These are phyloP conservation scores for Kwoniella bestiolae DNA, from an alignment of 768 basidiomycete species.

Conservation along the genomic window DNA sequence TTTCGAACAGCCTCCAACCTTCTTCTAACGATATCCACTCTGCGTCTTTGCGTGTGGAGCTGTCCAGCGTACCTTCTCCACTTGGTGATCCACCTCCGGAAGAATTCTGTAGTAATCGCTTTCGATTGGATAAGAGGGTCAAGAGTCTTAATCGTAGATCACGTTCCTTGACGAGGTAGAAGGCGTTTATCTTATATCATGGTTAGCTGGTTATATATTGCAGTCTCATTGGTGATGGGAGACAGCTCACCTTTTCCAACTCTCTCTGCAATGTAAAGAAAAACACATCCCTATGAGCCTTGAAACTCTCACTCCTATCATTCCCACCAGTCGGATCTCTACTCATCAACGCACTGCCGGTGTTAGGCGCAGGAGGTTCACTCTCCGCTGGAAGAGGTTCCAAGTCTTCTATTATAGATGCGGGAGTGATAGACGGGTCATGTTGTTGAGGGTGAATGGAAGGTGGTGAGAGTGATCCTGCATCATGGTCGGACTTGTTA, in stretches of 20 bases:
- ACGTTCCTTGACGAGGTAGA: conserved; percentile 96
- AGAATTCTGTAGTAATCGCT: conserved; percentile 64
- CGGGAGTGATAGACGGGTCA: background rate
- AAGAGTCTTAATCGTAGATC: conserved; percentile 89
- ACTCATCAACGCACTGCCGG: conserved; percentile 24
- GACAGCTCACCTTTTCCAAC: conserved; percentile 81
- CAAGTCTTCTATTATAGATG: conserved; percentile 33
- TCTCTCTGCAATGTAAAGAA: conserved; percentile 99
- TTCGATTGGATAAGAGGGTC: conserved; percentile 88
- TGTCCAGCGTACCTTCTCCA: conserved; percentile 16
- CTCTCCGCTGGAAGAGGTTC: conserved; percentile 52
- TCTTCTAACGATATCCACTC: conserved; percentile 97
- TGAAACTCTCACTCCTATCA: conserved; percentile 80
- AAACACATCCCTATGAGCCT: conserved; percentile 94
- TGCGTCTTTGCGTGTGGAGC: conserved; percentile 62
- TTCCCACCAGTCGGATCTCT: conserved; percentile 62
- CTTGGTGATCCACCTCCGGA: conserved; percentile 58
- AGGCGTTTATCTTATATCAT: conserved; percentile 85
- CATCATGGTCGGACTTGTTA: conserved; percentile 8
- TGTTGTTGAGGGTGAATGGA: conserved; percentile 7
- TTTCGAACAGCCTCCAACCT: conserved; percentile 89
- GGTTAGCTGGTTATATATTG: background rate
- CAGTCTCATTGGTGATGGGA: background rate
- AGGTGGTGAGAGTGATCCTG: conserved; percentile 7
- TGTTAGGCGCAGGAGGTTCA: conserved; percentile 48